phyloP scores from a whole-genome alignment of 2,329 filamentous ascomycete genomes.

The Fusarium proliferatum region DNA sequence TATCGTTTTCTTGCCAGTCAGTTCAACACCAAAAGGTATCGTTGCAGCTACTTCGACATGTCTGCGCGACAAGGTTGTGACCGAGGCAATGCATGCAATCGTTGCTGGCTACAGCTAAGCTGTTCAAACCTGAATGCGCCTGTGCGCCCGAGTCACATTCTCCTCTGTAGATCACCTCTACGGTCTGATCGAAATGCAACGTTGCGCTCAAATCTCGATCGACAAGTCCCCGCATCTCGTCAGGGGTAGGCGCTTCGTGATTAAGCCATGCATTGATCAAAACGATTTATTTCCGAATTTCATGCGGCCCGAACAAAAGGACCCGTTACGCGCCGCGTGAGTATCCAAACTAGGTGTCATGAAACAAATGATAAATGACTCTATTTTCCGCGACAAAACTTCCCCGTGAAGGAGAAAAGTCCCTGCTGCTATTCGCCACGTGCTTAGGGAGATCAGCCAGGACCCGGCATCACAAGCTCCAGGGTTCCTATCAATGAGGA shows the following conservation, averaged over 20 bases:
- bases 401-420: not conserved
- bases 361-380: not conserved
- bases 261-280: not conserved
- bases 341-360: not conserved
- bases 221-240: not conserved
- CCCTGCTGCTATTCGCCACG: constrained; percentile 5
- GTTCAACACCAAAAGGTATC: not conserved
- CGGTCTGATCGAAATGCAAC: not conserved
- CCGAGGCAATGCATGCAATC: too few species aligned
- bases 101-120: too few species aligned
- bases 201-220: constrained; percentile 1
- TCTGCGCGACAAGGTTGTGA: rapidly evolving
- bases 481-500: not conserved
- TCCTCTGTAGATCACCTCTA: not conserved
- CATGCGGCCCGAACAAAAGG: not conserved
- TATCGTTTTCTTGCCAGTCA: rapidly evolving
- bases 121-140: too few species aligned
- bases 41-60: not conserved
- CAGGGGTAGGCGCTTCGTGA: not conserved
- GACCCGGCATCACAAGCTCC: not conserved
- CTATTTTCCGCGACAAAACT: not conserved
- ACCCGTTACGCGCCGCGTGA: not conserved
- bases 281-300: not conserved
- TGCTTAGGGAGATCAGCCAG: not conserved
- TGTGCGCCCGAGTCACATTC: not conserved